These are phyloP conservation scores for Rutidosis leptorrhynchoides DNA, from an alignment of 129 eudicot genomes.

Conservation along the genomic window DNA sequence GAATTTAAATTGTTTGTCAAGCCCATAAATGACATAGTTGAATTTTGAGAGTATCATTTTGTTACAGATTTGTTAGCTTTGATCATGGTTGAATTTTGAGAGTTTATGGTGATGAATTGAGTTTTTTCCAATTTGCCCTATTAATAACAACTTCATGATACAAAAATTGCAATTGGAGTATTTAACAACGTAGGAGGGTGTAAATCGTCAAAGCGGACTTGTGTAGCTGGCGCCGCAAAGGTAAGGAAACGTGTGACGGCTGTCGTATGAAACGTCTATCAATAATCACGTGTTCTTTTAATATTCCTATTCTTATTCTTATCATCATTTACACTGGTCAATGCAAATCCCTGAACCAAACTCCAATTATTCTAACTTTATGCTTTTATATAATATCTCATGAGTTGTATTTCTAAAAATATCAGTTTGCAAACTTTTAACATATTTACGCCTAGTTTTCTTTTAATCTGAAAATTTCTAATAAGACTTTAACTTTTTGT, in stretches of 20 bases:
- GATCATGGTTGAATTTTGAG: no score
- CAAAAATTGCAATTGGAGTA: background rate
- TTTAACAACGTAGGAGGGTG: background rate
- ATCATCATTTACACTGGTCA: constrained; percentile 2
- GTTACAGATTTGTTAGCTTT: no score
- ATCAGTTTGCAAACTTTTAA: no score
- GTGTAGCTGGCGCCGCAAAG: constrained; percentile 28
- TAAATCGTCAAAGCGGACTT: constrained; percentile 3
- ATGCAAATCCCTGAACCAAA: constrained; percentile 9
- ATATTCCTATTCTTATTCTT: constrained; percentile 3
- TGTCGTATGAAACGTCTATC: constrained; percentile 33
- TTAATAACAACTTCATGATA: no score
- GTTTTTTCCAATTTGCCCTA: no score
- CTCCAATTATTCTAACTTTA: constrained; percentile 7
- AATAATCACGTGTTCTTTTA: constrained; percentile 30
- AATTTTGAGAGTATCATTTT: no score
- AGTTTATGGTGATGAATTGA: no score
- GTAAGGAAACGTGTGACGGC: constrained; percentile 28
- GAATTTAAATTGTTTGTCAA: no score
- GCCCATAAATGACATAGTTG: no score
- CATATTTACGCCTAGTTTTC: no score
- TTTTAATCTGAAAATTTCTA: background rate
- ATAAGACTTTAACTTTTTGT: background rate
- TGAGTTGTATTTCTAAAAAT: no score
- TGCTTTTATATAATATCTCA: no score